A percentile compares a stretch with the other conserved stretches of the same genome.
Evolutionary conservation across 805 yeast genomes (phyloP).

Genomic region (Barnettozyma vustinii): DNA sequence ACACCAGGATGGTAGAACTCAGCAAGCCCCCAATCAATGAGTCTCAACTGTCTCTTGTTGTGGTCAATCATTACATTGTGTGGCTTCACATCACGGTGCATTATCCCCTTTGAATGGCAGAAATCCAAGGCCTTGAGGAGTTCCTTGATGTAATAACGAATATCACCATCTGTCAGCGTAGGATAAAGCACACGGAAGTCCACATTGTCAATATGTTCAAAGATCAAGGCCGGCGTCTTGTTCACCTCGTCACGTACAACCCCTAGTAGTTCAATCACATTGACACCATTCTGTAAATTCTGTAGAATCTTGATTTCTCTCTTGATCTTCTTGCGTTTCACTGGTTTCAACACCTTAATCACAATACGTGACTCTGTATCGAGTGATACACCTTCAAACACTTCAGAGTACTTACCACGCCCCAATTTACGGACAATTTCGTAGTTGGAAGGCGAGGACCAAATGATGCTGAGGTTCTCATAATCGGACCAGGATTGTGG

Average conservation of each 20-base stretch:
- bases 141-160: slow-evolving; percentile 79
- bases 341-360: slow-evolving; percentile 89
- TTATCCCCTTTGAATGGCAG: slow-evolving; percentile 90
- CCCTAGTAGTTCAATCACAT: slow-evolving; percentile 68
- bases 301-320: slow-evolving; percentile 85
- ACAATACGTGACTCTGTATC: slow-evolving; percentile 62
- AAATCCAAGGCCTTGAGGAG: slow-evolving; percentile 78
- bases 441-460: slow-evolving; percentile 84
- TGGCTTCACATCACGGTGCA: slow-evolving; percentile 93
- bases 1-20: slow-evolving; percentile 89
- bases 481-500: slow-evolving; percentile 89
- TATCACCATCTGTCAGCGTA: slow-evolving; percentile 65
- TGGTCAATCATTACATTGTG: slow-evolving; percentile 94
- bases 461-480: slow-evolving; percentile 61
- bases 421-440: slow-evolving; percentile 84
- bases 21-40: slow-evolving; percentile 94
- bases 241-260: slow-evolving; percentile 83
- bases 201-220: slow-evolving; percentile 77
- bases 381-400: slow-evolving; percentile 76
- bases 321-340: slow-evolving; percentile 86
- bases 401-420: slow-evolving; percentile 91
- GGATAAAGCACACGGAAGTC: slow-evolving; percentile 88
- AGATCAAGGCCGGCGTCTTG: slow-evolving; percentile 84
- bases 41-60: slow-evolving; percentile 48
- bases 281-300: slow-evolving; percentile 80